These are phyloP conservation scores for Didymosphaeria variabile DNA, from an alignment of 2,329 filamentous ascomycete species.

Conservation along the genomic window DNA sequence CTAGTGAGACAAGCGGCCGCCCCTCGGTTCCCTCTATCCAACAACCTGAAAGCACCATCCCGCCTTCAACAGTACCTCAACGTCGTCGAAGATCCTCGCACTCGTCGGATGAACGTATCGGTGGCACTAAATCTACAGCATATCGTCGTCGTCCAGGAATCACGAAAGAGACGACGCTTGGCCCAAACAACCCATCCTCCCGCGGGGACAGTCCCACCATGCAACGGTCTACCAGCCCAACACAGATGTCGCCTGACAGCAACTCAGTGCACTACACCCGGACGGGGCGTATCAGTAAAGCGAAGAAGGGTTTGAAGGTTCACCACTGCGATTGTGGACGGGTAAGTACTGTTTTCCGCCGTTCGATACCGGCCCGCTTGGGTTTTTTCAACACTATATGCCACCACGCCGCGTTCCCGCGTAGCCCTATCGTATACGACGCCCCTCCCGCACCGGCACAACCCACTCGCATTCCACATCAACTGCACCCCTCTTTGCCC, in stretches of 20 bases:
- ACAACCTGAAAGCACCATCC: conserved; percentile 31
- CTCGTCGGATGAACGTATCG: conserved; percentile 38
- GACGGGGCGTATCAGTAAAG: conserved; percentile 59
- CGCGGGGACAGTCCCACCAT: conserved; percentile 40
- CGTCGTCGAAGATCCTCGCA: conserved; percentile 35
- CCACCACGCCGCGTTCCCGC: conserved; percentile 8
- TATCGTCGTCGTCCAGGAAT: conserved; percentile 40
- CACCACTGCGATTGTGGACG: conserved; percentile 59
- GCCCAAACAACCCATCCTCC: conserved; percentile 40
- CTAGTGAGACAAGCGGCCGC: conserved; percentile 44
- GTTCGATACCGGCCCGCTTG: conserved; percentile 7
- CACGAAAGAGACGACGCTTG: conserved; percentile 32
- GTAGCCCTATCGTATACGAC: conserved; percentile 16
- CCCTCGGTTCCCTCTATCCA: conserved; percentile 37
- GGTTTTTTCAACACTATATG: conserved; percentile 16
- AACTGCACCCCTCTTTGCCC: background rate
- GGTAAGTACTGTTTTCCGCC: conserved; percentile 42
- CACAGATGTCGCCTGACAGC: conserved; percentile 37
- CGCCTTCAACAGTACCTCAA: conserved; percentile 26
- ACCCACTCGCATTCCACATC: background rate
- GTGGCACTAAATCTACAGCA: conserved; percentile 30
- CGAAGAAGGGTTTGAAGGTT: conserved; percentile 57
- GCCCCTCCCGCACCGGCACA: conserved; percentile 19
- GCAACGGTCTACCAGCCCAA: conserved; percentile 46
- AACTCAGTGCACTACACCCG: conserved; percentile 52